Base-by-base conservation (phyloP, 164 flowering plant genomes). In the Kingdonia uniflora region DNA sequence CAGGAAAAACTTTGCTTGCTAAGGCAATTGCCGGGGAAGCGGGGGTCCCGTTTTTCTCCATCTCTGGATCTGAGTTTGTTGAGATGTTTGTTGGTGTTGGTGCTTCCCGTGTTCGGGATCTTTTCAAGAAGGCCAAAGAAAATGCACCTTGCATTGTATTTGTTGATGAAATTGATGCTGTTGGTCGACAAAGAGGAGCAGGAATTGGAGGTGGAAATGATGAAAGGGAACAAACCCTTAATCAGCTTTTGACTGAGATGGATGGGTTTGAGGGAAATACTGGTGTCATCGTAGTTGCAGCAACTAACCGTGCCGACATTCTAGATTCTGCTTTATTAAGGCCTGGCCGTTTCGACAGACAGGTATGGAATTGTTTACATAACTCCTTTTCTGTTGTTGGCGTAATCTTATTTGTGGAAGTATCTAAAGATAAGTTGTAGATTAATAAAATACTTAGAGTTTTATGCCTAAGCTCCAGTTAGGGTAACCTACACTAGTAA, bases 1-100 rank as follows among this genome's bases (percentile, higher is more conserved):
- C 96, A 40, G 96, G 96, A 45, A 87, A 87, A 67, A 85, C 96
- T 40, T 64, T 87, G 56, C 73, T 87, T 25, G 96, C 94, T 55
- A 87, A 87, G 68, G 96, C 94, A 17, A 85, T 85, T 67, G 96
- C 96, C 58, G 96, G 96, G 38, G 90, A 87, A 77, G 96, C 96
- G 8, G 94, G 96, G 19, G 96, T 87, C 45, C 94, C 92, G 5
- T 87, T 87, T 57, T 87, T 87, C 74, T 87, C 96, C 37, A 84
- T 87, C 52, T 87, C 96, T 12, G 92, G 96, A 42, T 87, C 92
- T 20, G 96, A 84, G 65, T 87, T 87, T 71, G 92, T 87, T 57
- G 96, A 87, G 72, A 87, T 87, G 96, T 87, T 87, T 77, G 92
- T 87, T 55, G 96, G 96, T 68, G 92, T 87, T 57, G 96, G 96